Percentiles rank a stretch among this genome's conserved stretches.
Evolutionary conservation across 257 asterid species (phyloP).

Genomic region (Salvia splendens): DNA sequence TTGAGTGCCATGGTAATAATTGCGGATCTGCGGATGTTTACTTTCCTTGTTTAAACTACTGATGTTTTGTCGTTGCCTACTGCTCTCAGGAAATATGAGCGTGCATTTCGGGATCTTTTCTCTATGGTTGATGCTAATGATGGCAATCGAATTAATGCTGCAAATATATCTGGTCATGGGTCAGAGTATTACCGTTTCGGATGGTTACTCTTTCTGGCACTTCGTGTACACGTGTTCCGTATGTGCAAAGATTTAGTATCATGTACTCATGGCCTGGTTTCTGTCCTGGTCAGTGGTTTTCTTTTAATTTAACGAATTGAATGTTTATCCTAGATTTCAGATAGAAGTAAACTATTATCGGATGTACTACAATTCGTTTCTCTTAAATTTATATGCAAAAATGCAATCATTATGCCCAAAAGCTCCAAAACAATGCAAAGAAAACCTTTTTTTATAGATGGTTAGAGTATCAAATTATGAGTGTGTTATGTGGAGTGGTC

Average conservation of each 20-base stretch:
- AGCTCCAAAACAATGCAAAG: neutral
- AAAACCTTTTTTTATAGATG: neutral
- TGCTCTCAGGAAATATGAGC: slow-evolving; percentile 73
- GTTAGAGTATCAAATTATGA: slow-evolving; percentile 3
- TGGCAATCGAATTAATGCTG: slow-evolving; percentile 48
- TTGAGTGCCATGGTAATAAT: slow-evolving; percentile 10
- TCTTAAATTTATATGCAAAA: neutral
- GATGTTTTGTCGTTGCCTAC: slow-evolving; percentile 13
- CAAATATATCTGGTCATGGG: slow-evolving; percentile 30
- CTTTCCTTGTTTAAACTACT: slow-evolving; percentile 17
- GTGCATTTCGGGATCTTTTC: slow-evolving; percentile 73
- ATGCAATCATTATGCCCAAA: neutral
- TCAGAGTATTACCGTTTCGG: slow-evolving; percentile 85
- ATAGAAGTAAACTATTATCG: slow-evolving; percentile 12
- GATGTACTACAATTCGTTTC: slow-evolving; percentile 10
- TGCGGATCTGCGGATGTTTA: neutral
- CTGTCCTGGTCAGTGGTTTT: slow-evolving; percentile 72
- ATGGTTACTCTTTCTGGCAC: slow-evolving; percentile 88
- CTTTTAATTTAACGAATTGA: slow-evolving; percentile 24
- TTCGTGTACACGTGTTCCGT: slow-evolving; percentile 72
- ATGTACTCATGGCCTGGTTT: slow-evolving; percentile 84
- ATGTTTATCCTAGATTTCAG: slow-evolving; percentile 7
- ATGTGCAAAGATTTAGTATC: slow-evolving; percentile 83
- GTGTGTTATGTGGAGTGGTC: slow-evolving; percentile 6
- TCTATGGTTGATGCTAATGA: slow-evolving; percentile 44